Evolutionary conservation across 495 filamentous ascomycete genomes (phyloP).

Genomic region (Astrothelium macrocarpum): DNA sequence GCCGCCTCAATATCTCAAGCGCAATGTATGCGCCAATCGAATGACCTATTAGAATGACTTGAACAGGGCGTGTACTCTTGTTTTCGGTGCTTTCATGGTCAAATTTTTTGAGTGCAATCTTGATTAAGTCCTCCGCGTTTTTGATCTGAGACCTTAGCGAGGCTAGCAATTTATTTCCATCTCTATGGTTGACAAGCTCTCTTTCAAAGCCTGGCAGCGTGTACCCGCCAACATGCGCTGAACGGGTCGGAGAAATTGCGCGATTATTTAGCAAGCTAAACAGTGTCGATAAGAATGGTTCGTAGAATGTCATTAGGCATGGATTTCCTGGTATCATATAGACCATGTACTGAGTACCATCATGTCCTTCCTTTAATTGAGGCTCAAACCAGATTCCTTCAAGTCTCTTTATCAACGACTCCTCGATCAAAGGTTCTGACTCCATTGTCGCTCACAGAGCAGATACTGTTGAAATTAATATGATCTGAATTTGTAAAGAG

Average conservation of each 20-base stretch:
- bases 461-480: too few relatives aligned
- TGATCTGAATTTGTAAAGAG: too few relatives aligned
- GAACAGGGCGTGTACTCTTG: constrained; percentile 13
- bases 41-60: constrained; percentile 57
- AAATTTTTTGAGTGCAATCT: neutral
- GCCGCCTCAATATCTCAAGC: constrained; percentile 21
- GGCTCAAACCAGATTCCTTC: neutral
- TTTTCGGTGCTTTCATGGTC: neutral
- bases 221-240: constrained; percentile 55
- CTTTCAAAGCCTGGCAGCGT: constrained; percentile 54
- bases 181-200: neutral
- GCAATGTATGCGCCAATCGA: constrained; percentile 30
- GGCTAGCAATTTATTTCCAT: neutral
- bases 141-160: neutral
- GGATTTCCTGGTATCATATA: constrained; percentile 83
- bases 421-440: neutral
- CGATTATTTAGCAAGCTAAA: constrained; percentile 20
- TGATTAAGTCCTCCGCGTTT: neutral
- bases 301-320: constrained; percentile 73
- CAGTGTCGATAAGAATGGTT: constrained; percentile 53
- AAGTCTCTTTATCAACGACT: neutral
- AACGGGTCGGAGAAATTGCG: neutral
- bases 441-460: too few relatives aligned
- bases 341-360: constrained; percentile 23
- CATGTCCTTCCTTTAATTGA: neutral